A percentile compares a stretch with the other conserved stretches of the same genome.
Evolutionary conservation across 257 asterid species (phyloP).

Genomic region (Buddleja alternifolia): DNA sequence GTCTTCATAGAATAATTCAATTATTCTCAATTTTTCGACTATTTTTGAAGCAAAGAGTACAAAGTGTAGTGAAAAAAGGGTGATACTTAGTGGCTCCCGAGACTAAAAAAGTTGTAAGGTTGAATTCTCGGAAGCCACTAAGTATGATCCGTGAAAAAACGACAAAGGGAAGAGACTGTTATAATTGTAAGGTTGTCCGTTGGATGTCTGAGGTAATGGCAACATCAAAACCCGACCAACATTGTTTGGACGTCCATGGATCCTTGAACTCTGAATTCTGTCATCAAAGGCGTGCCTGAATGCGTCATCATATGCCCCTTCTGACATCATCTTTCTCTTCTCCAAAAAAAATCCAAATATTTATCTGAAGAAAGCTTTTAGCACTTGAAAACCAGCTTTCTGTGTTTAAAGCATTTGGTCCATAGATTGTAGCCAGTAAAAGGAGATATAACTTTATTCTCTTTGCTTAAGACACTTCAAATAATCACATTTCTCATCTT

Average conservation of each 20-base stretch:
- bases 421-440: slow-evolving; percentile 30
- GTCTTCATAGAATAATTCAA: too few relatives aligned
- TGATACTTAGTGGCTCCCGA: too few relatives aligned
- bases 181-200: slow-evolving; percentile 37
- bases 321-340: slow-evolving; percentile 33
- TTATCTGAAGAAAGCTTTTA: slow-evolving; percentile 4
- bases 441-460: slow-evolving; percentile 56
- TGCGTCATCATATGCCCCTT: slow-evolving; percentile 36
- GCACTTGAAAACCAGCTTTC: slow-evolving; percentile 32
- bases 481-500: slow-evolving; percentile 39
- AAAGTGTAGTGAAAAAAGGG: too few relatives aligned
- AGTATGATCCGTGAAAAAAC: too few relatives aligned
- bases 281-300: slow-evolving; percentile 64
- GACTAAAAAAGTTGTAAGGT: too few relatives aligned
- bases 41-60: neutral
- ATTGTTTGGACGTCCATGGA: slow-evolving; percentile 35
- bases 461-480: slow-evolving; percentile 52
- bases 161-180: slow-evolving; percentile 32
- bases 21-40: neutral
- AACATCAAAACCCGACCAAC: slow-evolving; percentile 67
- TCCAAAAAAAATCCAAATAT: too few relatives aligned
- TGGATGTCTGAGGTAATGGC: slow-evolving; percentile 48
- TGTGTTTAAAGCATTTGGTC: slow-evolving; percentile 40
- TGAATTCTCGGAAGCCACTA: too few relatives aligned
- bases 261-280: slow-evolving; percentile 28